Evolutionary conservation across 768 basidiomycete species (phyloP), one percentile per base, ranked within the genome.

Genomic region (Lactifluus volemus): DNA sequence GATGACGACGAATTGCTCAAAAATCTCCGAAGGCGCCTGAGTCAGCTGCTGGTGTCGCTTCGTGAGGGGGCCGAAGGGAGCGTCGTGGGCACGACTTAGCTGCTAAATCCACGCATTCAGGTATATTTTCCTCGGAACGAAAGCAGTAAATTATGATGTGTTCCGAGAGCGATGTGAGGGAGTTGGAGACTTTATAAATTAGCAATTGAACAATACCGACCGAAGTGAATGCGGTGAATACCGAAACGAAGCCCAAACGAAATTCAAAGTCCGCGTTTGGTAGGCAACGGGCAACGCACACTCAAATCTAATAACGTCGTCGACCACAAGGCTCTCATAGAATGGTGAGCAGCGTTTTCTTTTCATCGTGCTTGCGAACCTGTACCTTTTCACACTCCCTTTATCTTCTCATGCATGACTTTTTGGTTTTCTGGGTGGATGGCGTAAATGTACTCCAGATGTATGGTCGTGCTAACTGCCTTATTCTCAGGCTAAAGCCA

Each of bases 401-500:
- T 25, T 38, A 54, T 48, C 32, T 49, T 58, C 49, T 30, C 42
- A n/a, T n/a, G 30, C 34, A 45, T 52, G 36, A 14, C 58, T 56
- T 61, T 19, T 21, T 38, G 49, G 15, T 52, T 60, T 51, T 42
- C 56, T 17, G n/a, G 69, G 61, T 70, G 72, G 72, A 72, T 73
- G 70, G 68, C 48, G 21, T 11, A 34, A 21, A 32, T 38, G 5
- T 17, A 14, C 7, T 25, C 42, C 39, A 64, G 72, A 73, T 73
- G 68, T 58, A n/a, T 60, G 34, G 53, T 29, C 4, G 30, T 50
- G 54, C 63, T 70, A 51, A 69, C 58, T 34, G 17, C 19, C 38
- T 15, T 2, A 39, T 49, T 54, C 21, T n/a, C 58, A 73, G 73
- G 73, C 73, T 66, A 74, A 74, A 82, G 86, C 89, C 72, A 90